These are phyloP conservation scores for Hibiscus tridactylites DNA, from an alignment of 345 rosid genomes.

Conservation along the genomic window DNA sequence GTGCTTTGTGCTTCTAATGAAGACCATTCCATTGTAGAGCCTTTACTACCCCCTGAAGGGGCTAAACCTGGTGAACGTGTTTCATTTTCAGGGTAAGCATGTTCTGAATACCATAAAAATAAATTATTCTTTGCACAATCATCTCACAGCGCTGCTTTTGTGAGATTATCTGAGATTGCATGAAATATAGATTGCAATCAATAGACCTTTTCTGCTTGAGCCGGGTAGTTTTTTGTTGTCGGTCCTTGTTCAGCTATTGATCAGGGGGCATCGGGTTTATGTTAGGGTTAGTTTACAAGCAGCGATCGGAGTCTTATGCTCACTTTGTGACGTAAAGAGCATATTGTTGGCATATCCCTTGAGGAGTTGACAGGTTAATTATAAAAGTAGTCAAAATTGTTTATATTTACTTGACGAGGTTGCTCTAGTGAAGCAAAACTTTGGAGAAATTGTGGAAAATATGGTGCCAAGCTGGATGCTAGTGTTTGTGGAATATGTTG, in stretches of 20 bases:
- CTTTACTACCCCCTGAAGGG: constrained; percentile 79
- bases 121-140: background rate
- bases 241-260: background rate
- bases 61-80: constrained; percentile 67
- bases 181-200: background rate
- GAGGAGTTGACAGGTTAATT: no score
- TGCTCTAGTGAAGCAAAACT: no score
- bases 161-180: background rate
- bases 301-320: no score
- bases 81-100: constrained; percentile 65
- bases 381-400: no score
- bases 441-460: no score
- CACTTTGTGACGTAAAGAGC: no score
- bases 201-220: background rate
- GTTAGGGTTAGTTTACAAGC: background rate
- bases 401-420: no score
- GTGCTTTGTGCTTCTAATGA: constrained; percentile 87
- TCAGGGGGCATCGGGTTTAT: background rate
- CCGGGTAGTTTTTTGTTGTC: background rate
- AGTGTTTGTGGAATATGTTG: no score
- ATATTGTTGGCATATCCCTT: no score
- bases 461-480: no score
- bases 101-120: background rate
- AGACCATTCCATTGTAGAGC: constrained; percentile 74
- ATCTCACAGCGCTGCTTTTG: background rate